Percentiles rank a stretch among this genome's conserved stretches.
Evolutionary conservation across 2,329 filamentous ascomycete species (phyloP).

Genomic region (Trichoderma simmonsii): DNA sequence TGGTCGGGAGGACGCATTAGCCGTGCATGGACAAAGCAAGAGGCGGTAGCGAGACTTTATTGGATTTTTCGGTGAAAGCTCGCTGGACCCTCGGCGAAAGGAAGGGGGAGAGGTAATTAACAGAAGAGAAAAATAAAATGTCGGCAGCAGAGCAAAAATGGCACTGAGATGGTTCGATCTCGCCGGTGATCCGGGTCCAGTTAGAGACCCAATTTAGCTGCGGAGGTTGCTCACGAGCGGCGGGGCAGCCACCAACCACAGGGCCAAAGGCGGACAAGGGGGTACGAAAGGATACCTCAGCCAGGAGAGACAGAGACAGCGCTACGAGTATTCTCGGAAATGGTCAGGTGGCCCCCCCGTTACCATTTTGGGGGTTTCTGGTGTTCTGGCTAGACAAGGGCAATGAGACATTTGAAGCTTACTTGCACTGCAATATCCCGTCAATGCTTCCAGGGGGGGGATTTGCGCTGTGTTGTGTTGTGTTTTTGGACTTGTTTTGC

Average conservation of each 20-base stretch:
- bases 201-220: constrained; percentile 9
- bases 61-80: constrained; percentile 6
- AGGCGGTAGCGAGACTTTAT: neutral
- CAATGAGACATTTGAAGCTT: constrained; percentile 18
- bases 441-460: neutral
- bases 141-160: constrained; percentile 12
- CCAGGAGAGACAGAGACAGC: neutral
- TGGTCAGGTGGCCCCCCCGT: constrained; percentile 8
- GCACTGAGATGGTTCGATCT: constrained; percentile 18
- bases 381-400: neutral
- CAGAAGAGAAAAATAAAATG: neutral
- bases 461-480: neutral
- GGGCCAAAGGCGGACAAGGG: neutral
- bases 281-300: neutral
- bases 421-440: constrained; percentile 8
- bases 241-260: neutral
- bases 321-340: constrained; percentile 6
- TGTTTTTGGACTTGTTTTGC: neutral
- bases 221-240: constrained; percentile 12
- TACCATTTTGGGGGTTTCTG: neutral
- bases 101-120: neutral
- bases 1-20: constrained; percentile 8
- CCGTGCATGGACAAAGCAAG: neutral
- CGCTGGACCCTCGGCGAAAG: constrained; percentile 10
- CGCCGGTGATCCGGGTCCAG: constrained; percentile 14